Evolutionary conservation across 148 eudicot genomes (phyloP), one percentile per base, ranked within the genome.

Genomic region (Vaccinium myrtillus): DNA sequence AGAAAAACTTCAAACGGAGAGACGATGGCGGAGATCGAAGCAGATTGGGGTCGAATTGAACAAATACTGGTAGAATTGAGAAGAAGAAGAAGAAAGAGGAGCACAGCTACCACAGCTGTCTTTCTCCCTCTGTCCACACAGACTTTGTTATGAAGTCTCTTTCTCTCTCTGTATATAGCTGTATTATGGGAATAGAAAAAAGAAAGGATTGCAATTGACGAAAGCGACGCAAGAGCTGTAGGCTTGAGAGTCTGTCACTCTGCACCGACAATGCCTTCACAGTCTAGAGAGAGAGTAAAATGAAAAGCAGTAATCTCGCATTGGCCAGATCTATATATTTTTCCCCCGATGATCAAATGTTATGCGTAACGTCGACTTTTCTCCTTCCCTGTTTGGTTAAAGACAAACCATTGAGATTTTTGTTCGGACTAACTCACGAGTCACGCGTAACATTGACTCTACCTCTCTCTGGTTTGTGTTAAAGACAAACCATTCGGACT

Each of bases 161-260:
- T 30, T 67, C 69, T 61, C 46, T 43, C 46, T 43, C 46, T 43
- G 46, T 43, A 43, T 43, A 25, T 53, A 73, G 84, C 51, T 83
- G 84, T 73, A 82, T 73, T 1, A 46, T 10, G 32, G 63, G 48
- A 58, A 39, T 8, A 67, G 23, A 27, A 51, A 30, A 23, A 49
- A 53, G 51, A 19, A 5, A 11, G 50, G 21, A n/a, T 70, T 49
- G 53, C 16, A 67, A 81, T 65, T 30, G 78, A 82, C 50, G 84
- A 82, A 51, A 70, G 78, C 84, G 78, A 82, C 84, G 59, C 10
- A 18, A 19, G 12, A 70, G 58, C 83, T 81, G 83, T 81, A 36
- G 49, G 18, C n/a, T 43, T 3, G 13, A 4, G 4, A 11, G 50
- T 32, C 69, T 56, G 21, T 69, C 83, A 82, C 77, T 67, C 61